Percentiles rank a stretch among this genome's conserved stretches.
Conservation (phyloP, 352 stramenopile genomes). For the Globisporangium perplexum region DNA sequence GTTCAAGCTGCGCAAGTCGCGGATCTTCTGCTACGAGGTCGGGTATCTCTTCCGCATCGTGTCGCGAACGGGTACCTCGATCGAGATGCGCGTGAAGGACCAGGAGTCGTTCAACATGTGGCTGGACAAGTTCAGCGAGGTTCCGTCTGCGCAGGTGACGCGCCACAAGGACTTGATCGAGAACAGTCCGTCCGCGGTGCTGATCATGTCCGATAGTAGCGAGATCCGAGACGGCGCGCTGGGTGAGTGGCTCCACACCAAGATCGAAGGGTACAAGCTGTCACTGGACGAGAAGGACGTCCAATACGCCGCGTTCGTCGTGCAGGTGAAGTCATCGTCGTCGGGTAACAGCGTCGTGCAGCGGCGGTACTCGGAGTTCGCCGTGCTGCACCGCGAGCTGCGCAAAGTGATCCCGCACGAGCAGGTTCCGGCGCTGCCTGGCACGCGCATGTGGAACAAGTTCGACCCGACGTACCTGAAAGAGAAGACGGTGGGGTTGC, state of each 20-base stretch:
- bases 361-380: constrained; percentile 76
- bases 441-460: constrained; percentile 81
- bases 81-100: constrained; percentile 80
- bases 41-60: constrained; percentile 78
- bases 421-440: constrained; percentile 60
- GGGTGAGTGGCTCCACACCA: constrained; percentile 69
- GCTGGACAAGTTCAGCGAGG: constrained; percentile 53
- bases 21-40: constrained; percentile 64
- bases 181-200: constrained; percentile 70
- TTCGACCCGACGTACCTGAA: constrained; percentile 80
- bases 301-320: constrained; percentile 72
- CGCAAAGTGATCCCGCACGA: constrained; percentile 76
- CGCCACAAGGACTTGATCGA: constrained; percentile 73
- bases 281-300: constrained; percentile 64
- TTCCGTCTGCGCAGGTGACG: constrained; percentile 52
- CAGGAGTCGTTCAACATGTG: constrained; percentile 71
- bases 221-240: constrained; percentile 9
- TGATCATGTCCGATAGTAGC: constrained; percentile 53
- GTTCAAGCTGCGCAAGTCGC: constrained; percentile 61
- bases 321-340: constrained; percentile 67
- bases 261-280: constrained; percentile 72
- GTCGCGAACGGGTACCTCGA: constrained; percentile 50
- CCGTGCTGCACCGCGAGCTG: constrained; percentile 63
- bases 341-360: constrained; percentile 67
- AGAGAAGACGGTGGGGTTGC: constrained; percentile 63